Base-by-base conservation (phyloP, 345 rosid species). In the Corchorus capsularis region DNA sequence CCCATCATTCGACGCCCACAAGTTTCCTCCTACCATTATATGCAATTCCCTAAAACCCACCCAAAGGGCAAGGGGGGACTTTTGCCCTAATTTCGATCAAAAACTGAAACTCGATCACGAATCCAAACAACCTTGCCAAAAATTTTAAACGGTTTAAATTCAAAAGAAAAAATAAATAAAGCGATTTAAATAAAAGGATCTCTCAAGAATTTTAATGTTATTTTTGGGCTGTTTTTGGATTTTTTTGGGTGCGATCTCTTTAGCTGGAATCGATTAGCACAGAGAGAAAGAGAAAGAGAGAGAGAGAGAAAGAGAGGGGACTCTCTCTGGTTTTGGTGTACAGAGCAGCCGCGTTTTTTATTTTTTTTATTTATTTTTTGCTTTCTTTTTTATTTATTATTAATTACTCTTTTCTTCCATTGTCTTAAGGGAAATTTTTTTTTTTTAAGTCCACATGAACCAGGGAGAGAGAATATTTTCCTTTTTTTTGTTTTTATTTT, bases 311-410 rank as follows among this genome's bases (percentile, higher is more conserved):
- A 66, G 80, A 81, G 65, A 13, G 76, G 65, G 17, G 76, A 66
- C 74, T 64, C 81, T 71, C 86, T 76, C 80, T 81, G 84, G 84
- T 80, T 82, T 88, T 73, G 85, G 82, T 75, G 86, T 75, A 22
- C 52, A 75, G 57, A 82, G 76, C 88, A 82, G 89, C 89, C 89
- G 85, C 82, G 85, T 83, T 82, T 79, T 70, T 81, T 78, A 66
- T 16, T 46, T 59, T 54, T 16, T 57, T 65, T 20, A 8, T 67
- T 78, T 73, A 16, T 53, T 37, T 46, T 17, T 17, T 37, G 41
- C 39, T 52, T 39, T 63, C 41, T 41, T 77, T 22, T 61, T 39
- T n/a, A n/a, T n/a, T 77, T 74, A 56, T 17, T 22, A 37, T 55
- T 76, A 34, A 19, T 52, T 56, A 27, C 2, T 8, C 47, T 20